Evolutionary conservation across 306 rosid species (phyloP), one percentile per base, ranked within the genome.

Genomic region (Prunus salicina): DNA sequence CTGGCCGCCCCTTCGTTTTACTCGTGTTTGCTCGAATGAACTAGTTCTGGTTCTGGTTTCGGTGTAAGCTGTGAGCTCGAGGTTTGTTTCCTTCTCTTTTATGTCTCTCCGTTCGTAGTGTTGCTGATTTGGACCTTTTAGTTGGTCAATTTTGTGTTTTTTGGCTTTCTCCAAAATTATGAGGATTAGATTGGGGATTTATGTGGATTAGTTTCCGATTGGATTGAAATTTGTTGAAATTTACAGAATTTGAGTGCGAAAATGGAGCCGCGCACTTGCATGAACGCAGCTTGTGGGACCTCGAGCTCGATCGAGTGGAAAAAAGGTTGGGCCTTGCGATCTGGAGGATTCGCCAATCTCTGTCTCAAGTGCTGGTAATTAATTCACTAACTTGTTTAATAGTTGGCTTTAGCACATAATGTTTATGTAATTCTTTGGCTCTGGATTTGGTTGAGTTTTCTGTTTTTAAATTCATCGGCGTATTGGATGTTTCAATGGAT

Each of bases 241-340:
- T 84, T 84, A 38, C 27, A 69, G 79, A 52, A 64, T 73, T 67
- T 58, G 63, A 43, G 71, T 52, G 45, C 15, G 64, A 69, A 77
- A 84, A 95, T 95, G 98, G 96, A 81, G 88, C 83, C 87, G 64
- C 82, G 79, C 67, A 72, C 83, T 71, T 95, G 98, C 85, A 82
- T 88, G 96, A 95, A 92, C 83, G 85, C 73, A 70, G 82, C 86
- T 60, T 95, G 98, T 78, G 85, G 88, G 55, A 74, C 88, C 24
- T 82, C 87, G 53, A 81, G 86, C 69, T 85, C 97, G 79, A 81
- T 77, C 69, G 90, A 88, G 51, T 95, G 97, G 98, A 90, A 86
- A 56, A 92, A 84, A 87, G 98, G 97, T 56, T 95, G 98, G 98
- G 78, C 90, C 43, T 80, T 95, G 84, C 96, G 97, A 95, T 95